Base-by-base conservation (phyloP, 768 basidiomycete genomes). In the Serendipita sp. region DNA sequence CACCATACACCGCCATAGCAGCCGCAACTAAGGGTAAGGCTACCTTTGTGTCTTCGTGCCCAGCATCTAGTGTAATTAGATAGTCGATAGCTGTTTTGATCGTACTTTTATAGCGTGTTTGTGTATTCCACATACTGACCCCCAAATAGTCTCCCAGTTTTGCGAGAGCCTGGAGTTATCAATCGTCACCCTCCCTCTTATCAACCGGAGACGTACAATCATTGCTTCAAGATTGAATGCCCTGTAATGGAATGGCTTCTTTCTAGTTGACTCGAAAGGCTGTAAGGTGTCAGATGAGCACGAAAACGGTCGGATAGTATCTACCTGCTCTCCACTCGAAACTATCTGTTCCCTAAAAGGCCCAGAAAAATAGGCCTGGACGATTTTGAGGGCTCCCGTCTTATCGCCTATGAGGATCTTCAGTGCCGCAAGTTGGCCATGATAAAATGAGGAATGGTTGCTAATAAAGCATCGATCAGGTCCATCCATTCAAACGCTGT, bases 181-280 rank as follows among this genome's bases (percentile, higher is more conserved):
- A 48, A 4, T 16, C 23, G 46, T 64, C n/a, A 16, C 5, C 16
- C 16, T 5, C 48, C 10, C 16, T n/a, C 48, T 52, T 7, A 52
- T 10, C 32, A 34, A 16, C 48, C 48, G n/a, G 48, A 8, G 18
- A 52, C 48, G 48, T 52, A 80, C 81, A 58, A 85, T 81, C 80
- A 86, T 83, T 5, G 83, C 85, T 1, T 80, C 82, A 15, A 86
- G 76, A 67, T 88, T 88, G 73, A 84, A 86, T 0, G 80, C 78
- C 8, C 82, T 78, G 70, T 86, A 86, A 69, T 86, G 85, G 71
- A 81, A 85, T 15, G 85, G 83, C 10, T 81, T 76, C 1, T 83
- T 83, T 32, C 85, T 80, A 2, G 72, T 76, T 16, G 82, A 78
- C 74, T 86, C 85, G 13, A 83, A 71, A 10, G 85, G 84, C 81